Base-by-base conservation (phyloP, 345 rosid species). In the Heritiera littoralis region DNA sequence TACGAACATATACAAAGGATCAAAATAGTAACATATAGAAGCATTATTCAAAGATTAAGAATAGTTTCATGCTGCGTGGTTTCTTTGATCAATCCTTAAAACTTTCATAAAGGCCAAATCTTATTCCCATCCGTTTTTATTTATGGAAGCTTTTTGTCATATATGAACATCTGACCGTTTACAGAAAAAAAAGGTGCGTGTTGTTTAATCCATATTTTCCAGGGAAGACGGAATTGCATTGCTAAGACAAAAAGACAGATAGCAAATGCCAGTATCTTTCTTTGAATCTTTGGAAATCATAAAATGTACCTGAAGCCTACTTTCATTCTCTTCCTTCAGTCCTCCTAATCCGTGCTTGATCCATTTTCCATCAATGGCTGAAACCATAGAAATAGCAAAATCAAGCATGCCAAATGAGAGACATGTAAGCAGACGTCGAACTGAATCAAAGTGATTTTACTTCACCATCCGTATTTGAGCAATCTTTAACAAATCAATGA, bases 351-450 rank as follows among this genome's bases (percentile, higher is more conserved):
- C 6, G 56, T 64, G 6, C 77, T 71, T 64, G 61, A 55, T 73
- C 79, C 84, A 12, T 48, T 52, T 79, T 78, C 79, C 77, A 78
- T 75, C 52, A 30, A 23, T 28, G 73, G 78, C 87, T 72, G 82
- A 81, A 81, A 80, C 13, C 66, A 75, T 18, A 35, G 18, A 63
- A 72, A 75, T 35, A 40, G 60, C 68, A 72, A 73, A 65, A 74
- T 28, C 77, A 63, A 51, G 43, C 32, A 70, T 41, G 58, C 11
- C 2, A 59, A 15, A 12, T n/a, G 45, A 32, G 49, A 43, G 46
- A 20, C 9, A 60, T 40, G 35, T 28, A 15, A 59, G 17, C 35
- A 28, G 8, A 48, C 45, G 7, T 14, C 9, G 68, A 45, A 28
- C 72, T 20, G 23, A 32, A 14, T 38, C 3, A 5, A 17, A 13